Evolutionary conservation across 2,329 filamentous ascomycete genomes (phyloP), one percentile per base, ranked within the genome.

Genomic region (Curvularia verruculosa): DNA sequence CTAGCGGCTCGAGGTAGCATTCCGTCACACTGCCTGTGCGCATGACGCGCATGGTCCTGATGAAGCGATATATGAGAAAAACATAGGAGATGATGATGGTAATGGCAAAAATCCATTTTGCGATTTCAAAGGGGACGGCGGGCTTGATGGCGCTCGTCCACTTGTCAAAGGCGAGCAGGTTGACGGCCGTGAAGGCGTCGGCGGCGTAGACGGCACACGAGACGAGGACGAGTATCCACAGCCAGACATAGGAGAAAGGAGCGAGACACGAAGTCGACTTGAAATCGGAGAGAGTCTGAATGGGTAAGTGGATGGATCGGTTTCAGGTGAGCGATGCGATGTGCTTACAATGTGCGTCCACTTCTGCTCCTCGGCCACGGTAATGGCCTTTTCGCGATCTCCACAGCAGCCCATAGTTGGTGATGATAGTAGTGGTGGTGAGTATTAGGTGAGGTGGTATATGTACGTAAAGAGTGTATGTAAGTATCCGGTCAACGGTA

Each of bases 61-160:
- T 73, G 80, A 91, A 92, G 76, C 96, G 90, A 69, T 89, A 95
- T 15, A 80, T 82, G 26, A 96, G 83, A 64, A 98, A 90, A 63
- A 92, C 80, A 75, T 94, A 93, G 9, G 93, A 98, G 34, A 95
- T 82, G 62, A 98, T 89, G 72, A 99, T 98, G 75, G 93, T 96
- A 54, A 87, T 85, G 26, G 91, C 89, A 75, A 98, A 99, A 74
- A 99, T 93, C 92, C 93, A 97, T 79, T 95, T 96, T 12, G 92
- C 90, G 52, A 94, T 85, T 47, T 86, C 80, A 70, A 96, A 87
- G 3, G 87, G 85, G 63, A 98, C 89, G 39, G 85, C 84, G 1
- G 92, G 92, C 66, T 91, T 80, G 66, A 98, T 89, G 65, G 91
- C 84, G 51, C 90, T 91, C 1, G 91, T 91, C 93, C 93, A 98